Conservation (phyloP, 345 rosid genomes). For the Cochlearia excelsa region DNA sequence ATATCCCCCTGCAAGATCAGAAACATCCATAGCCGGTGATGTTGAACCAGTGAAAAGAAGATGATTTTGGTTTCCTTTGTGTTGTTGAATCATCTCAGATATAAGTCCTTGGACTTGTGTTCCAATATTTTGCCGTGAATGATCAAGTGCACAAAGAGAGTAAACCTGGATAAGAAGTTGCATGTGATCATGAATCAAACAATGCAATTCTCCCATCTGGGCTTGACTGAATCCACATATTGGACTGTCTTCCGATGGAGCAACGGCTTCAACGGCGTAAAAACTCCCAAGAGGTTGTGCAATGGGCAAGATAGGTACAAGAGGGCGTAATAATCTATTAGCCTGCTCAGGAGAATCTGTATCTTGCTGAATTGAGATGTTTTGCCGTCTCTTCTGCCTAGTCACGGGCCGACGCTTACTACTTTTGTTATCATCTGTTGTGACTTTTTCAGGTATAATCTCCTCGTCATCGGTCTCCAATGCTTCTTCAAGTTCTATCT, state of each 20-base stretch:
- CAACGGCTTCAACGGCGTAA: conserved; percentile 38
- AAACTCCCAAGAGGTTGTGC: conserved; percentile 31
- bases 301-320: conserved; percentile 59
- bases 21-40: conserved; percentile 55
- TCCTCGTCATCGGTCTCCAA: conserved; percentile 88
- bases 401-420: conserved; percentile 65
- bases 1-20: conserved; percentile 56
- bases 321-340: conserved; percentile 72
- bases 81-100: conserved; percentile 61
- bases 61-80: conserved; percentile 56
- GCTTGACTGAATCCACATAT: conserved; percentile 58
- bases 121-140: conserved; percentile 63
- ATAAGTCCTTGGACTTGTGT: conserved; percentile 67
- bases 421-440: conserved; percentile 32
- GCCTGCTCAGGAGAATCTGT: conserved; percentile 55
- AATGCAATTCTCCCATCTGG: conserved; percentile 75
- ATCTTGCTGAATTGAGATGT: conserved; percentile 41
- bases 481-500: conserved; percentile 88
- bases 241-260: conserved; percentile 34
- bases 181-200: conserved; percentile 75
- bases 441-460: conserved; percentile 37
- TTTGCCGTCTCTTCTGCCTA: conserved; percentile 73
- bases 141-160: conserved; percentile 75
- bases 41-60: conserved; percentile 43
- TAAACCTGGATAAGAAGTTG: conserved; percentile 87